These are phyloP conservation scores for Barnettozyma californica DNA, from an alignment of 805 yeast species.

Conservation along the genomic window DNA sequence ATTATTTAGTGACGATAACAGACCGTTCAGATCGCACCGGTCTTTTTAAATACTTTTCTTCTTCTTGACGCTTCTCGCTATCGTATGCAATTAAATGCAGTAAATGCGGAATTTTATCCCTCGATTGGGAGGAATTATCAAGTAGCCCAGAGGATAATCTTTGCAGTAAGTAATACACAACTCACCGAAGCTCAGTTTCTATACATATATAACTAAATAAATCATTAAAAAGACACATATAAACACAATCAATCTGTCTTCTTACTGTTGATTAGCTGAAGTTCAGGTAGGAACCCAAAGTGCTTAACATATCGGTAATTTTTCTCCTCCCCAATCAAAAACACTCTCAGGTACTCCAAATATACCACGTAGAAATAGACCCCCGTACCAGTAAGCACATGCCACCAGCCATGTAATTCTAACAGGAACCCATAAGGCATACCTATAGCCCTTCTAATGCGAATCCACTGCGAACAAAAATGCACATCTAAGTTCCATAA, in stretches of 20 bases:
- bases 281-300: conserved; percentile 53
- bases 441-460: conserved; percentile 60
- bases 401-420: conserved; percentile 99
- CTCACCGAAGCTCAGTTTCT: not conserved
- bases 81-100: not conserved
- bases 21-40: no score
- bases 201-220: not conserved
- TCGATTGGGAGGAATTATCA: not conserved
- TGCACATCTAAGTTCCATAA: conserved; percentile 90
- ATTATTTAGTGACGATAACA: no score
- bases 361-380: conserved; percentile 81
- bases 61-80: not conserved
- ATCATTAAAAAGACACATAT: no score
- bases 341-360: conserved; percentile 67
- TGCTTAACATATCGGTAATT: conserved; percentile 55
- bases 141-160: not conserved
- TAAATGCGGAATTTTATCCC: not conserved
- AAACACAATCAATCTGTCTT: not conserved
- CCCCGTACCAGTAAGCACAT: conserved; percentile 77
- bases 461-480: conserved; percentile 56
- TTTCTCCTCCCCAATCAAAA: conserved; percentile 52
- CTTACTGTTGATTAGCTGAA: not conserved
- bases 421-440: conserved; percentile 81
- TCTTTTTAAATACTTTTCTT: not conserved
- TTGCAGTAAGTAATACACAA: no score